Conservation (phyloP, 305 asterid genomes). For the Andrographis paniculata region DNA sequence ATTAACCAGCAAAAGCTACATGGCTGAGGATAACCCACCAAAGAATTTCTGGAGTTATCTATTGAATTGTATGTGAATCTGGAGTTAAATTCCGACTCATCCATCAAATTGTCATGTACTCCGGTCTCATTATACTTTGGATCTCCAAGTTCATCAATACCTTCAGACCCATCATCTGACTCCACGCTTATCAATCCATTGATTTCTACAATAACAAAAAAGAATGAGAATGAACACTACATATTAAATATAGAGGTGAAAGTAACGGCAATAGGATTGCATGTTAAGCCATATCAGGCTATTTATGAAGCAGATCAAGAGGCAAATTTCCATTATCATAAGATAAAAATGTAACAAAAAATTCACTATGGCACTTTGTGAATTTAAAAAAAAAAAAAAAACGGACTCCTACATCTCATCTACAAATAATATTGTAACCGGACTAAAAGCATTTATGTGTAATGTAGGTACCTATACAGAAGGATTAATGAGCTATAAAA, state of each 20-base stretch:
- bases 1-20: conserved; percentile 6
- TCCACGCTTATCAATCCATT: conserved; percentile 50
- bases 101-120: conserved; percentile 24
- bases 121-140: conserved; percentile 23
- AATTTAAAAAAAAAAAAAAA: too few relatives aligned
- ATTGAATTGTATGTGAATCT: conserved; percentile 25
- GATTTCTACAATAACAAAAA: conserved; percentile 29
- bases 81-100: conserved; percentile 28
- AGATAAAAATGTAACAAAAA: conserved; percentile 9
- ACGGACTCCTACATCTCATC: too few relatives aligned
- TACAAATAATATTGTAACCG: too few relatives aligned
- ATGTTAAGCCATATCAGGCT: conserved; percentile 4
- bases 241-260: not conserved
- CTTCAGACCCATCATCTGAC: conserved; percentile 67
- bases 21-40: conserved; percentile 40
- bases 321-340: conserved; percentile 8
- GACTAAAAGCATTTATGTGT: too few relatives aligned
- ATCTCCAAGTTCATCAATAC: conserved; percentile 23
- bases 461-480: too few relatives aligned
- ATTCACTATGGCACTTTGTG: not conserved
- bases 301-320: conserved; percentile 5
- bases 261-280: not conserved
- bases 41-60: conserved; percentile 33
- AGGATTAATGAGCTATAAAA: too few relatives aligned
- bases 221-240: not conserved